A percentile compares a stretch with the other conserved stretches of the same genome.
Evolutionary conservation across 139 green algal species (phyloP).

Genomic region (Chlorokybus atmophyticus): DNA sequence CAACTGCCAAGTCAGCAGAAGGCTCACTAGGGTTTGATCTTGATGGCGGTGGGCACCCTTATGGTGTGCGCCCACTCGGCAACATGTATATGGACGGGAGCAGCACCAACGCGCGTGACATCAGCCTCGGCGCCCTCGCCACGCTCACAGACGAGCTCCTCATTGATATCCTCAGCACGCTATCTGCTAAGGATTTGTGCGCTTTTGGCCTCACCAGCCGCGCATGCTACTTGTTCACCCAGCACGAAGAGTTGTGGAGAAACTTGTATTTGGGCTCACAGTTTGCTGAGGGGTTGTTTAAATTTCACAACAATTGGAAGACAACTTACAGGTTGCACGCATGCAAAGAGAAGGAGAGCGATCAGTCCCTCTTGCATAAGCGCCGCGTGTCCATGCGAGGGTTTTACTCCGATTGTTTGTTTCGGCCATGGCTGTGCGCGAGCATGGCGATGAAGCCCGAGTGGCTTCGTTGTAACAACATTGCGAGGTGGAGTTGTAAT

Average conservation of each 20-base stretch:
- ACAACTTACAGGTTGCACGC: constrained; percentile 15
- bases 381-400: neutral
- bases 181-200: neutral
- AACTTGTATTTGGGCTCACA: constrained; percentile 60
- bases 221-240: constrained; percentile 60
- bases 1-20: too few species aligned
- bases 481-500: constrained; percentile 42
- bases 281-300: constrained; percentile 1
- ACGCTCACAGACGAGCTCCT: constrained; percentile 59
- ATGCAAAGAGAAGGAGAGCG: neutral
- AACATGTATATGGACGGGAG: constrained; percentile 19
- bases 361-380: constrained; percentile 1
- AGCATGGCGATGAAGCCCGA: constrained; percentile 35
- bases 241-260: constrained; percentile 76
- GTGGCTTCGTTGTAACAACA: constrained; percentile 70
- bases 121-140: constrained; percentile 58
- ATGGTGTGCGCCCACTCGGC: constrained; percentile 21
- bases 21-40: too few species aligned
- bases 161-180: constrained; percentile 45
- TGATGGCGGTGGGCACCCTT: too few species aligned
- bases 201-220: constrained; percentile 26
- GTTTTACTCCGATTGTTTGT: constrained; percentile 58
- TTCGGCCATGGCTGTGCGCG: constrained; percentile 73
- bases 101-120: neutral
- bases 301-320: constrained; percentile 22